phyloP scores from a whole-genome alignment of 1,284 basidiomycete species.

The Moesziomyces sp. region DNA sequence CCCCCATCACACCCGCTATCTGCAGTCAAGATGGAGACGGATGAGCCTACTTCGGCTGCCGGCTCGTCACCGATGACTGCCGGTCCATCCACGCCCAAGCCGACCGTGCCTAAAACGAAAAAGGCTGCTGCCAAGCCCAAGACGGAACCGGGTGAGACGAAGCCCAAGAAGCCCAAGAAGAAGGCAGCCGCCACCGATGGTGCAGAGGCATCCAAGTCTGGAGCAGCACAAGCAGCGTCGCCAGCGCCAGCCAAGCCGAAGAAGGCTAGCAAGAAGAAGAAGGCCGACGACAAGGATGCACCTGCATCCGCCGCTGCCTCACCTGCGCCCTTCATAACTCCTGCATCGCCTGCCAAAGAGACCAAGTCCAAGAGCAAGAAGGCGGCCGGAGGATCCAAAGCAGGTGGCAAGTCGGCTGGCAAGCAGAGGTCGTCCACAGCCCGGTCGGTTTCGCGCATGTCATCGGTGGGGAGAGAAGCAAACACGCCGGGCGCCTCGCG shows the following conservation, averaged over 20 bases:
- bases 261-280: conserved; percentile 34
- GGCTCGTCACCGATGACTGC: conserved; percentile 12
- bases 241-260: conserved; percentile 30
- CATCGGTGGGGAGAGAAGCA: conserved; percentile 35
- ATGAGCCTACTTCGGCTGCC: conserved; percentile 11
- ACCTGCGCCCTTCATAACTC: conserved; percentile 32
- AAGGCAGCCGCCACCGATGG: conserved; percentile 10
- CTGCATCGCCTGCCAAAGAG: conserved; percentile 19
- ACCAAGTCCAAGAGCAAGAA: conserved; percentile 21
- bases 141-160: conserved; percentile 25
- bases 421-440: conserved; percentile 33
- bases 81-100: conserved; percentile 14
- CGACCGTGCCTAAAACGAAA: conserved; percentile 23
- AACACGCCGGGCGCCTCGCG: conserved; percentile 28
- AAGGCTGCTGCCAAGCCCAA: conserved; percentile 31
- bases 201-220: conserved; percentile 4
- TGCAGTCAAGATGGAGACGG: conserved; percentile 26
- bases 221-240: conserved; percentile 1
- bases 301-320: conserved; percentile 19
- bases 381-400: conserved; percentile 13
- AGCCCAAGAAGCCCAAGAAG: conserved; percentile 44
- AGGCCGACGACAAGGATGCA: conserved; percentile 13
- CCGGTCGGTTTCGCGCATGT: conserved; percentile 35
- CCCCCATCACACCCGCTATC: conserved; percentile 2
- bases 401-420: conserved; percentile 14